Conservation (phyloP, 176 grass and related monocot genomes). For the Guadua angustifolia region DNA sequence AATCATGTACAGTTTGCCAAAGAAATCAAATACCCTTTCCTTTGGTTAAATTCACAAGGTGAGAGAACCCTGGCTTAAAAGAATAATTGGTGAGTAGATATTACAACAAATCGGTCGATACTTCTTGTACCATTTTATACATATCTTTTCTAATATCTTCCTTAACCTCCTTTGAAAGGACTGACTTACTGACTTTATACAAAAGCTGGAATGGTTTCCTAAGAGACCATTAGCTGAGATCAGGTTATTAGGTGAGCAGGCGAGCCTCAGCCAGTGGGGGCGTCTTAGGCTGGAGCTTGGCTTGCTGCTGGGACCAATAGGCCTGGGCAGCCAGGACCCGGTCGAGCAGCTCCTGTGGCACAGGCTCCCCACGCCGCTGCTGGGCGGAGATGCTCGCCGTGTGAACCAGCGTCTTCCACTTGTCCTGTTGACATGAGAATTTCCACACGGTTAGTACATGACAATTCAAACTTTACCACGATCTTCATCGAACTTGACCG, state of each 20-base stretch:
- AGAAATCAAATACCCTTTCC: constrained; percentile 60
- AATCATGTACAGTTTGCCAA: constrained; percentile 73
- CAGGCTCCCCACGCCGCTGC: constrained; percentile 90
- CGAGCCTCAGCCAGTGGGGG: constrained; percentile 65
- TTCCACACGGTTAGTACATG: constrained; percentile 63
- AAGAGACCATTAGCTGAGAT: constrained; percentile 54
- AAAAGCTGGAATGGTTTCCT: constrained; percentile 55
- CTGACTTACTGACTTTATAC: constrained; percentile 74
- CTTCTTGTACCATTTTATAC: constrained; percentile 73
- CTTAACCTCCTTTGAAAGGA: constrained; percentile 64
- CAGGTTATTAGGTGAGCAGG: constrained; percentile 69
- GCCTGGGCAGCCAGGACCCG: constrained; percentile 83
- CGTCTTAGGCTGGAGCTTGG: constrained; percentile 87
- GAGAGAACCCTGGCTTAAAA: constrained; percentile 75
- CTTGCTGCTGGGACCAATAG: constrained; percentile 96
- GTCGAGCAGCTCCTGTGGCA: constrained; percentile 92
- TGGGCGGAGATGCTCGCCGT: constrained; percentile 96
- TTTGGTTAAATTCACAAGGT: constrained; percentile 82
- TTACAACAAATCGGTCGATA: constrained; percentile 94
- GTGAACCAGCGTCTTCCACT: constrained; percentile 99
- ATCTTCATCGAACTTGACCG: constrained; percentile 56
- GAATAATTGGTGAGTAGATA: constrained; percentile 86
- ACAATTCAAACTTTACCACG: constrained; percentile 41
- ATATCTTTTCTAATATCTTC: constrained; percentile 61
- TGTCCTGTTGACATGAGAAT: constrained; percentile 79